Evolutionary conservation across 1,139 yeast genomes (phyloP).

Genomic region (Magnusiomyces magnusii): DNA sequence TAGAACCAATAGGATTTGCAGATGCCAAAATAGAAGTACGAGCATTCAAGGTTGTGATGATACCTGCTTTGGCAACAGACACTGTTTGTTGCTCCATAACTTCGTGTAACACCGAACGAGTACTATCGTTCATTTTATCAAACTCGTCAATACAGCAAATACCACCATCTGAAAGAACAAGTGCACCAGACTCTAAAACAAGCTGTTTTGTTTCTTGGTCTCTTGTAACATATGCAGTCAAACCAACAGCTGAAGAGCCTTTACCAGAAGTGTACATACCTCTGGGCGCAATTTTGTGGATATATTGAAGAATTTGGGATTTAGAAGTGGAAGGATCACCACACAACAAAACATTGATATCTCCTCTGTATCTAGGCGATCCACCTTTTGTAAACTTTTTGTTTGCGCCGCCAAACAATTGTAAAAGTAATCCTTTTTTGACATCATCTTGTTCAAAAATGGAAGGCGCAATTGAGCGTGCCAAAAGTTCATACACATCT

Average conservation of each 20-base stretch:
- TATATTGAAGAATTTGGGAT: conserved; percentile 88
- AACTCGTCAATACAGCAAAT: conserved; percentile 98
- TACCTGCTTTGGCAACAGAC: conserved; percentile 97
- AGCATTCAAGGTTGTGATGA: conserved; percentile 92
- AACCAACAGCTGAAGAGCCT: conserved; percentile 98
- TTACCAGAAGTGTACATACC: conserved; percentile 98
- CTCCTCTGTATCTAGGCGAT: conserved; percentile 78
- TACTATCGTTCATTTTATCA: conserved; percentile 93
- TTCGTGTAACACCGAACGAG: conserved; percentile 93
- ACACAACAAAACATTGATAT: conserved; percentile 78
- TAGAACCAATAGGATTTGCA: conserved; percentile 95
- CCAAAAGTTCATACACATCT: conserved; percentile 79
- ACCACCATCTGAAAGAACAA: conserved; percentile 96
- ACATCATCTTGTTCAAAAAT: conserved; percentile 95
- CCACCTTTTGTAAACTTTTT: conserved; percentile 88
- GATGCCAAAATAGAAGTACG: conserved; percentile 93
- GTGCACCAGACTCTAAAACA: conserved; percentile 93
- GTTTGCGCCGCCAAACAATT: conserved; percentile 92
- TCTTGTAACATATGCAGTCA: conserved; percentile 93
- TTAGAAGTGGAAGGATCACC: conserved; percentile 99
- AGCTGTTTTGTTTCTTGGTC: conserved; percentile 90
- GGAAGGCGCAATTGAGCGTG: conserved; percentile 92
- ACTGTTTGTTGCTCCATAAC: conserved; percentile 99
- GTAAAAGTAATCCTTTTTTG: conserved; percentile 86
- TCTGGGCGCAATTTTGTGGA: conserved; percentile 95